Evolutionary conservation across 495 filamentous ascomycete genomes (phyloP), one percentile per base, ranked within the genome.

Genomic region (Penicillium mononematosum): DNA sequence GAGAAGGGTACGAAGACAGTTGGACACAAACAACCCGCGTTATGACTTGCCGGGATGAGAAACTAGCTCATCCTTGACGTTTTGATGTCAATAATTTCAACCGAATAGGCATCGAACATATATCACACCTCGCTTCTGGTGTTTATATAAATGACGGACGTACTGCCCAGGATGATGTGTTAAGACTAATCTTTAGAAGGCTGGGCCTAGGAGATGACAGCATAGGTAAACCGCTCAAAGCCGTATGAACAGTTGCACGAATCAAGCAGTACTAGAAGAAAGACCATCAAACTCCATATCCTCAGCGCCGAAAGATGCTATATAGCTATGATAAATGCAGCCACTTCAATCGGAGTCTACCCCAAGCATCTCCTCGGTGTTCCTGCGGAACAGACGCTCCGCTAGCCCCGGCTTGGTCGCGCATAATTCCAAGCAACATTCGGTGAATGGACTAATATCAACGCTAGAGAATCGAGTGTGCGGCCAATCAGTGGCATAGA

Each of bases 401-500:
- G 75, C 68, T 38, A 79, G 44, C 19, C 65, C 69, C 5, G 68
- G 64, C 47, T 75, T 66, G 2, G 64, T 53, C 4, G 61, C 65
- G 58, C 79, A 81, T 53, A 75, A 63, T 17, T 71, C 68, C 56
- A 81, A 59, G 53, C 74, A 72, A 50, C 67, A 61, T 38, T 79
- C 69, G 7, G 75, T 73, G 53, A 76, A 81, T 4, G 72, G 74
- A 24, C 56, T 66, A 24, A 78, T 75, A 59, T 82, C 70, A 16
- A 78, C 53, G 2, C 71, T 70, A 5, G 74, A 69, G 51, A 74
- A 79, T 22, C 78, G 73, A 12, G 79, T 82, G 61, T 81, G 78
- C 11, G 79, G 79, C 79, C 79, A 82, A 63, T 82, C 79, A 2
- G 75, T 80, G 2, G 77, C 79, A 58, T 75, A 82, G 10, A 82